Conservation (phyloP, 2,329 filamentous ascomycete genomes). For the Ophiocordyceps robertsii region DNA sequence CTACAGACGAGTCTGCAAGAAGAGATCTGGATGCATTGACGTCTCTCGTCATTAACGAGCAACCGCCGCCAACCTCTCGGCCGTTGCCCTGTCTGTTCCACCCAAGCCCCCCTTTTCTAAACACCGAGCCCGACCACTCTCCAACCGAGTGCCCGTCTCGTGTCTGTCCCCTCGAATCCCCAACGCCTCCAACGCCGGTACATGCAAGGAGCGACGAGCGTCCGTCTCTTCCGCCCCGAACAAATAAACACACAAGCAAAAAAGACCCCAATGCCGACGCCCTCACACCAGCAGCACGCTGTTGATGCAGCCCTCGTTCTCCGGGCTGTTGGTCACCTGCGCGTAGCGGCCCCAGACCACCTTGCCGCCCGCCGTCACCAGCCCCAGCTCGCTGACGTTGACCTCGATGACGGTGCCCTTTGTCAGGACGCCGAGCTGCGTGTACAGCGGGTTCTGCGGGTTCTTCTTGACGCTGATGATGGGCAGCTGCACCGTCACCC, state of each 20-base stretch:
- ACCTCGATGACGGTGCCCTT: slow-evolving; percentile 76
- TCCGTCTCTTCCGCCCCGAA: background rate
- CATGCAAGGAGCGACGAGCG: slow-evolving; percentile 9
- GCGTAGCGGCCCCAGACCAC: slow-evolving; percentile 85
- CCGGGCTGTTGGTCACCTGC: slow-evolving; percentile 30
- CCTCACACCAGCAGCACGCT: slow-evolving; percentile 19
- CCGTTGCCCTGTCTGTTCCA: no score
- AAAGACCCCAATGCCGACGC: background rate
- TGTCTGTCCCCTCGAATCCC: background rate
- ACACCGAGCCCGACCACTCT: background rate
- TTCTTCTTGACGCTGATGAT: slow-evolving; percentile 55
- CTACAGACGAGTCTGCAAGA: no score
- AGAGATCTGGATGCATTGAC: no score
- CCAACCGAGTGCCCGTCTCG: background rate
- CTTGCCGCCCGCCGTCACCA: slow-evolving; percentile 85
- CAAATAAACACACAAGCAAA: background rate
- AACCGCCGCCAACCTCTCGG: no score
- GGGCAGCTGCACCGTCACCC: slow-evolving; percentile 76
- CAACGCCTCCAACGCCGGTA: slow-evolving; percentile 14
- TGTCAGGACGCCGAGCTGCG: slow-evolving; percentile 78
- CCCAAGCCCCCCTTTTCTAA: background rate
- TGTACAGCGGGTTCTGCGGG: slow-evolving; percentile 81
- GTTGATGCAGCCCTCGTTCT: slow-evolving; percentile 33
- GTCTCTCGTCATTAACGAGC: no score
- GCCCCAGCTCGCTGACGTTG: slow-evolving; percentile 81